phyloP scores from a whole-genome alignment of 805 yeast genomes.

The Metschnikowia drakensbergensis region DNA sequence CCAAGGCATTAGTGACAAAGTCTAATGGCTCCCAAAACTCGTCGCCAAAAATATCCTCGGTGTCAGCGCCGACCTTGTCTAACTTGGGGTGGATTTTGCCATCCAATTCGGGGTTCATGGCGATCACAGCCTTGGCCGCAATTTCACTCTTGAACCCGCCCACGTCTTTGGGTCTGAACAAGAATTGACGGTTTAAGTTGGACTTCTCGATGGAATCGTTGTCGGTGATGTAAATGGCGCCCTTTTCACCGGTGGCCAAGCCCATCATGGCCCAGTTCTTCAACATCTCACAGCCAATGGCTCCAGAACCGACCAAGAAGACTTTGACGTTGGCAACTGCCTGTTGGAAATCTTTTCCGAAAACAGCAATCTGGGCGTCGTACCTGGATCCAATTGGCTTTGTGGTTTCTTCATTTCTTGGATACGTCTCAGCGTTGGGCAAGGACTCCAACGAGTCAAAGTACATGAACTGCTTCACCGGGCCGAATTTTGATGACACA shows the following conservation, averaged over 20 bases:
- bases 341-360: constrained; percentile 76
- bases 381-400: constrained; percentile 78
- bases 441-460: constrained; percentile 92
- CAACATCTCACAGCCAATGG: constrained; percentile 98
- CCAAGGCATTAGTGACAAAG: constrained; percentile 93
- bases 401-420: constrained; percentile 68
- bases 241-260: constrained; percentile 85
- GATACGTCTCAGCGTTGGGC: constrained; percentile 55
- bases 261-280: constrained; percentile 98
- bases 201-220: constrained; percentile 94
- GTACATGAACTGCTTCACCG: constrained; percentile 86
- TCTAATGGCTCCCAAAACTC: constrained; percentile 81
- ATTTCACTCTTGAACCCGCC: constrained; percentile 87
- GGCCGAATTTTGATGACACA: constrained; percentile 92
- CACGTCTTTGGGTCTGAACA: constrained; percentile 92
- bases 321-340: constrained; percentile 71
- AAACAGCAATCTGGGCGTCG: constrained; percentile 93
- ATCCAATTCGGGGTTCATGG: constrained; percentile 78
- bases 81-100: constrained; percentile 73
- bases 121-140: constrained; percentile 78
- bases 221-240: constrained; percentile 82
- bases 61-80: constrained; percentile 92
- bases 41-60: constrained; percentile 83
- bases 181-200: constrained; percentile 91
- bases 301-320: constrained; percentile 95